A percentile compares a stretch with the other conserved stretches of the same genome.
These are phyloP conservation scores for Penicillium fuscoglaucum DNA, from an alignment of 2,329 filamentous ascomycete species.

Conservation along the genomic window DNA sequence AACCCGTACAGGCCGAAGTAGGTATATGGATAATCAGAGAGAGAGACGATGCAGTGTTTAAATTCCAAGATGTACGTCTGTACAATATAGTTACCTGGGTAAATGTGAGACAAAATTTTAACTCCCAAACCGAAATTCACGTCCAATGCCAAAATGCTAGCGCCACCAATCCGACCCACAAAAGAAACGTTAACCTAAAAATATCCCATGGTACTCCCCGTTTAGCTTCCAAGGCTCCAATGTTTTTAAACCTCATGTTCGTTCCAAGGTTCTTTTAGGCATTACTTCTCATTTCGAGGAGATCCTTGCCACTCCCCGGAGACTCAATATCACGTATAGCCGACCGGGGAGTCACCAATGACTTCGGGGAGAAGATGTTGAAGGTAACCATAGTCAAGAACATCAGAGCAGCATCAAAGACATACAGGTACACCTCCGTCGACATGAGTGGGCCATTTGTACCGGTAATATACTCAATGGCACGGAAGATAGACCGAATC, in stretches of 20 bases:
- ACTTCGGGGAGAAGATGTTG: background rate
- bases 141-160: background rate
- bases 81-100: no score
- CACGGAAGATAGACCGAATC: slow-evolving; percentile 30
- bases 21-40: background rate
- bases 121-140: background rate
- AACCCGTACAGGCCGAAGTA: background rate
- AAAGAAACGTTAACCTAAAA: background rate
- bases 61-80: no score
- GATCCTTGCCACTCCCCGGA: background rate
- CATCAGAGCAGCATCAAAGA: slow-evolving; percentile 34
- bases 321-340: background rate
- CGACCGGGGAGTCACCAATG: background rate
- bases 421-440: slow-evolving; percentile 30
- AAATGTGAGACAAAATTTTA: background rate
- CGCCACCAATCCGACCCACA: background rate
- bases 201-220: background rate
- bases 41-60: background rate
- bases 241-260: background rate
- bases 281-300: background rate
- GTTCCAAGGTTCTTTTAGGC: background rate
- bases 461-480: slow-evolving; percentile 30
- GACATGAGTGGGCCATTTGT: slow-evolving; percentile 26
- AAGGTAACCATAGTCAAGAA: slow-evolving; percentile 3
- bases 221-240: background rate